phyloP scores from a whole-genome alignment of 23 red algal species.

The Chondrus crispus region DNA sequence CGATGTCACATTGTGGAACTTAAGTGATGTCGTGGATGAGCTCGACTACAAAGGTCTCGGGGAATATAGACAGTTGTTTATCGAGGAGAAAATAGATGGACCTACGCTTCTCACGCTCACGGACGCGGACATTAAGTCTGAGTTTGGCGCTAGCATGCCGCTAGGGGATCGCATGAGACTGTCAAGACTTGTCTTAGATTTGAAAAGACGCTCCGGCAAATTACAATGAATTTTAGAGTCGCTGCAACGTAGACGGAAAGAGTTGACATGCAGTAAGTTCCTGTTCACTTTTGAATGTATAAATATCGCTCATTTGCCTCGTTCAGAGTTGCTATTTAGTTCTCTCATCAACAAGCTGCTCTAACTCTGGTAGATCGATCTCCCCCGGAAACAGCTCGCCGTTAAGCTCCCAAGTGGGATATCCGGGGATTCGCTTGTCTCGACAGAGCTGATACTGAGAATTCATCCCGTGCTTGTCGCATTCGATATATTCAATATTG shows the following conservation, averaged over 20 bases:
- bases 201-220: not conserved
- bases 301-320: not conserved
- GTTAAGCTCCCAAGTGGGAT: constrained; percentile 97
- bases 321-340: not conserved
- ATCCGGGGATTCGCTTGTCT: constrained; percentile 88
- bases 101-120: constrained; percentile 33
- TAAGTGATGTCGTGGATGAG: constrained; percentile 53
- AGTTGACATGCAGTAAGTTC: not conserved
- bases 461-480: constrained; percentile 80
- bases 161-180: constrained; percentile 46
- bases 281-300: too few species aligned
- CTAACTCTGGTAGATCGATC: constrained; percentile 73
- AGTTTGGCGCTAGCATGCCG: constrained; percentile 38
- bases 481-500: constrained; percentile 87
- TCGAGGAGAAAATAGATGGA: constrained; percentile 56
- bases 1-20: constrained; percentile 1
- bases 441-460: constrained; percentile 79
- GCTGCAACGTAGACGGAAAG: not conserved
- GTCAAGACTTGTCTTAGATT: constrained; percentile 11
- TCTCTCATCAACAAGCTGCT: constrained; percentile 56
- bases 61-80: constrained; percentile 52
- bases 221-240: not conserved
- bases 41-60: constrained; percentile 34
- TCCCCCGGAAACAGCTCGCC: constrained; percentile 93
- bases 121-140: constrained; percentile 33